These are phyloP conservation scores for Skeletonema tropicum DNA, from an alignment of 108 stramenopile genomes.

Conservation along the genomic window DNA sequence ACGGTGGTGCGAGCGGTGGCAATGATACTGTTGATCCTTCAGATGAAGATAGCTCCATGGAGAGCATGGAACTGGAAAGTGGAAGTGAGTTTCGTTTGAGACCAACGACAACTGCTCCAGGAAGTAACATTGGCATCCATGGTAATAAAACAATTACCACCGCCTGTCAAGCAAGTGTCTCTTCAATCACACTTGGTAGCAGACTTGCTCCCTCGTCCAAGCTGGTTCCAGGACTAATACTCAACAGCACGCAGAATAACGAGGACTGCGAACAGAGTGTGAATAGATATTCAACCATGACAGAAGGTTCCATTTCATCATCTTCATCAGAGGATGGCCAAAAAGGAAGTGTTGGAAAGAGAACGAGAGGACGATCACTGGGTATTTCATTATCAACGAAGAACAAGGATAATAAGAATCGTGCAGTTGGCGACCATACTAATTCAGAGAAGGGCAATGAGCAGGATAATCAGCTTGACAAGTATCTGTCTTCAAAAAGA, in stretches of 20 bases:
- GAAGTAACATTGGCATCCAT: background rate
- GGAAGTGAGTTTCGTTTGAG: constrained; percentile 1
- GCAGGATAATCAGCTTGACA: background rate
- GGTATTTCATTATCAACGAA: constrained; percentile 2
- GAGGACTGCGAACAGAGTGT: background rate
- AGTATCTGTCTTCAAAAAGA: background rate
- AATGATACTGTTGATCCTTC: background rate
- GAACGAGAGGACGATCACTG: background rate
- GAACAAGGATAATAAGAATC: background rate
- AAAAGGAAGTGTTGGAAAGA: background rate
- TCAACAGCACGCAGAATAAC: background rate
- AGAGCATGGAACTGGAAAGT: constrained; percentile 1
- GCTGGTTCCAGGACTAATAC: background rate
- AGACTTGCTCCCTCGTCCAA: background rate
- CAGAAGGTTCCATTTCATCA: background rate
- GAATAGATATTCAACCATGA: background rate
- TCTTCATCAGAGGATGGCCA: background rate
- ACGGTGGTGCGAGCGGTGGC: background rate
- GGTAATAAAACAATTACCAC: background rate
- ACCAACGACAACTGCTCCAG: background rate
- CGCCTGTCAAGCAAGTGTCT: background rate
- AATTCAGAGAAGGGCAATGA: background rate
- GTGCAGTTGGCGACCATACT: background rate
- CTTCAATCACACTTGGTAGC: constrained; percentile 1
- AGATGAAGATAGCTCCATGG: constrained; percentile 3